Evolutionary conservation across 257 asterid species (phyloP), one percentile per base, ranked within the genome.

Genomic region (Mentha longifolia): DNA sequence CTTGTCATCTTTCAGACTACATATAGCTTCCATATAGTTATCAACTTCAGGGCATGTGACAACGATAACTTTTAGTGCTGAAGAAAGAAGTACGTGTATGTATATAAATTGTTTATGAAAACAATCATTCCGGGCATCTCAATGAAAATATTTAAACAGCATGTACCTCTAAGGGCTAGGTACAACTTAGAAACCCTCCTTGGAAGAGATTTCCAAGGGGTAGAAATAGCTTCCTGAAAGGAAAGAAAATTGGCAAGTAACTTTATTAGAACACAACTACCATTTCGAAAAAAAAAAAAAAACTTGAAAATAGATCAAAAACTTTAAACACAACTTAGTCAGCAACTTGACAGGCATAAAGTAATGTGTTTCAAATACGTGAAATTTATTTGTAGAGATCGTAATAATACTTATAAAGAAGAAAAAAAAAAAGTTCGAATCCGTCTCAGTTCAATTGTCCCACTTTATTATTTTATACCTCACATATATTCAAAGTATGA

Each of bases 141-240:
- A n/a, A 52, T 65, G 17, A 7, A 59, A 70, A 61, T 12, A 69
- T 35, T 55, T 30, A 69, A 68, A 19, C 12, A 60, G 42, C 20
- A 22, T 17, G 52, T 89, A 95, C 99, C 99, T 88, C 98, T 88
- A 91, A 92, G 83, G 67, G 97, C 94, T 55, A 85, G 85, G 83
- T 83, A 92, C 79, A 92, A 79, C 88, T 95, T 95, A 28, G 98
- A 84, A 43, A 88, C 74, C 84, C 80, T 89, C 87, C 81, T 84
- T 0, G 99, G 96, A 77, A 95, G 95, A 71, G 93, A 88, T 72
- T 67, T 83, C 99, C 99, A 95, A 3, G 98, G 96, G 74, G 85
- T 78, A 46, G 95, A 84, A 77, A 89, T 78, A 80, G 99, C 94
- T 74, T 89, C 95, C 98, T 95, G 82, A 42, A 79, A 75, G 71